These are phyloP conservation scores for Bassia scoparia DNA, from an alignment of 148 eudicot genomes.

Conservation along the genomic window DNA sequence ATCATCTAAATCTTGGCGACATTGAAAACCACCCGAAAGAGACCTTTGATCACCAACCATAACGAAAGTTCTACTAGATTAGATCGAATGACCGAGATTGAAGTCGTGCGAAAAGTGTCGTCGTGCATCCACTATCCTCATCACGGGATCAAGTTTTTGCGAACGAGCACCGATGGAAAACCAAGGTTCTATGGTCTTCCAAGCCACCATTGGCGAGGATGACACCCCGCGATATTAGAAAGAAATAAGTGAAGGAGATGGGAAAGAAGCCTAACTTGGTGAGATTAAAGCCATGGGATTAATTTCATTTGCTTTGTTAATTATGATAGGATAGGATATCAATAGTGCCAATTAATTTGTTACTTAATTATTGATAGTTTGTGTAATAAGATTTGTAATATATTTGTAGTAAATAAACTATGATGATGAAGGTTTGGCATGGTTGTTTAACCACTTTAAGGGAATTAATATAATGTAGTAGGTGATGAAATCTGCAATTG, in stretches of 20 bases:
- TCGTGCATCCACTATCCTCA: constrained; percentile 1
- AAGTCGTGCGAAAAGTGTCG: constrained; percentile 23
- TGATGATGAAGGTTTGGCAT: constrained; percentile 13
- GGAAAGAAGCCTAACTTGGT: not conserved
- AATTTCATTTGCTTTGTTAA: not conserved
- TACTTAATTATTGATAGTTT: not conserved
- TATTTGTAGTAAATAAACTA: not conserved
- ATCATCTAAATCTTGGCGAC: constrained; percentile 25
- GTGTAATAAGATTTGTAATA: constrained; percentile 3
- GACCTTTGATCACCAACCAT: constrained; percentile 16
- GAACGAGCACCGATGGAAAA: constrained; percentile 29
- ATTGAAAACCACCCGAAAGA: constrained; percentile 27
- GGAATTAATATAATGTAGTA: not conserved
- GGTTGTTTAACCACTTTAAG: constrained; percentile 15
- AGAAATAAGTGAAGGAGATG: not conserved
- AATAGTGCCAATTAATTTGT: not conserved
- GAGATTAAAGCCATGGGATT: constrained; percentile 11
- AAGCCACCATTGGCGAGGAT: not conserved
- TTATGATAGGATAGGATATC: constrained; percentile 4
- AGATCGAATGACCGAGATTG: constrained; percentile 29
- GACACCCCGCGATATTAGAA: not conserved
- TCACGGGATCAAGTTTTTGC: constrained; percentile 1
- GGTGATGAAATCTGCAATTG: not conserved
- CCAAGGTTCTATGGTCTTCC: constrained; percentile 18
- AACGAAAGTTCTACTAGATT: constrained; percentile 31